Evolutionary conservation across 2,329 filamentous ascomycete genomes (phyloP), one percentile per base, ranked within the genome.

Genomic region (Aureobasidium lini): DNA sequence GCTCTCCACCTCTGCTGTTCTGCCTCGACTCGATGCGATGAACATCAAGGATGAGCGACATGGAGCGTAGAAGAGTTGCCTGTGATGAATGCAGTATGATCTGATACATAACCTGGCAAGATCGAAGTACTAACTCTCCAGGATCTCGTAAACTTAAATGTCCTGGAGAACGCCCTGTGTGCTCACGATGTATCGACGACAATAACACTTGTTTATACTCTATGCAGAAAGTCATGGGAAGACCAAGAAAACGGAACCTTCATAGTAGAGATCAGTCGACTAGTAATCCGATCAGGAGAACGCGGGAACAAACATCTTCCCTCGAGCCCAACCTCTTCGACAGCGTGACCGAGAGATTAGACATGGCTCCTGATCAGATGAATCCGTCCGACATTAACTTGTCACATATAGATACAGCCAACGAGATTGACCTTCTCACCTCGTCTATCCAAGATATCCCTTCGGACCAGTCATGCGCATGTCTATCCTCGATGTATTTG

Each of bases 141-240:
- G 76, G 77, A 56, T 69, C 68, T 15, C 74, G 77, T 61, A 81
- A 81, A 65, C 64, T 80, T 46, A 79, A 79, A 67, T 81, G 78
- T 66, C 73, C 73, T 1, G 74, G 77, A 31, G 70, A 75, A 16
- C 66, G 65, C n/a, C 75, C 75, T 29, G 29, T 57, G 29, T 80
- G 78, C 63, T 65, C 65, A 16, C 69, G 78, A 54, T 80, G 78
- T 62, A 62, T 63, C 16, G 65, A 66, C 42, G 77, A 79, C 50
- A 63, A 63, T 3, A 70, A 79, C 13, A 49, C 52, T 15, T 81
- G 78, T 64, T 57, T 75, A 29, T 81, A 79, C 65, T 79, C 76
- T 28, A 67, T 68, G 2, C 76, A 76, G 56, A 79, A 78, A 66
- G 73, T 70, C 37, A 81, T 80, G 78, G 78, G 78, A 9, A 66